phyloP scores from a whole-genome alignment of 352 stramenopile genomes.

The Phytopythium sindhum region DNA sequence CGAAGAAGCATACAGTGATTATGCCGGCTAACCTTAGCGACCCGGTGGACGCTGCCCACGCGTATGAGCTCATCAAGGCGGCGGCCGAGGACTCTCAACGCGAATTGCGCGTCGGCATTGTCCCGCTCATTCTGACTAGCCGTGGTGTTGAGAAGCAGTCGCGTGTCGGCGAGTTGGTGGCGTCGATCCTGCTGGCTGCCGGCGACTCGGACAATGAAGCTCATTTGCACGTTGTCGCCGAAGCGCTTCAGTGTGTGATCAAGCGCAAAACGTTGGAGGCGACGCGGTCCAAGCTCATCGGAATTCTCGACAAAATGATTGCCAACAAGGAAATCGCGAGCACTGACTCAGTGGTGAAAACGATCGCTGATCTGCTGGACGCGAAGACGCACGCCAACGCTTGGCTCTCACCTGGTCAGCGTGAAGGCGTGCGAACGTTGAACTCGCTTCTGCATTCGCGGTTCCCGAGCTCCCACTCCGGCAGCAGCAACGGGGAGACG shows the following conservation, averaged over 20 bases:
- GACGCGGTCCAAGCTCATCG: conserved; percentile 45
- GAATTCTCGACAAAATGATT: conserved; percentile 32
- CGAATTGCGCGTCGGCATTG: conserved; percentile 52
- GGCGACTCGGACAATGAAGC: conserved; percentile 52
- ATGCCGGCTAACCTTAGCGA: conserved; percentile 54
- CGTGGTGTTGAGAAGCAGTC: conserved; percentile 11
- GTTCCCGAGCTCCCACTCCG: conserved; percentile 11
- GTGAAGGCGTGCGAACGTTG: conserved; percentile 30
- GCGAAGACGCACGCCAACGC: conserved; percentile 11
- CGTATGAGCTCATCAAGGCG: conserved; percentile 54
- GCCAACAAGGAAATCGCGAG: conserved; percentile 9
- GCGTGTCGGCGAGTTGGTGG: conserved; percentile 35
- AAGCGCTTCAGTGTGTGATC: conserved; percentile 48
- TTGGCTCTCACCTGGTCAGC: conserved; percentile 24
- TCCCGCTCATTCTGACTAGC: conserved; percentile 31
- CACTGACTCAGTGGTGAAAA: conserved; percentile 4
- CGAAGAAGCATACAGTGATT: conserved; percentile 77
- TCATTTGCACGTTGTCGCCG: conserved; percentile 50
- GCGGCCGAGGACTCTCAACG: conserved; percentile 66
- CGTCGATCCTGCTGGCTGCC: conserved; percentile 45
- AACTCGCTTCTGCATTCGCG: conserved; percentile 42
- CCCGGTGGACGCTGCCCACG: conserved; percentile 48
- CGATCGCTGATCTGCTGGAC: conserved; percentile 21
- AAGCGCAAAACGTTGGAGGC: conserved; percentile 52
- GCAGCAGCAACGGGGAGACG: conserved; percentile 12